Percentiles rank a stretch among this genome's conserved stretches.
These are phyloP conservation scores for Viola odorata DNA, from an alignment of 345 rosid genomes.

Conservation along the genomic window DNA sequence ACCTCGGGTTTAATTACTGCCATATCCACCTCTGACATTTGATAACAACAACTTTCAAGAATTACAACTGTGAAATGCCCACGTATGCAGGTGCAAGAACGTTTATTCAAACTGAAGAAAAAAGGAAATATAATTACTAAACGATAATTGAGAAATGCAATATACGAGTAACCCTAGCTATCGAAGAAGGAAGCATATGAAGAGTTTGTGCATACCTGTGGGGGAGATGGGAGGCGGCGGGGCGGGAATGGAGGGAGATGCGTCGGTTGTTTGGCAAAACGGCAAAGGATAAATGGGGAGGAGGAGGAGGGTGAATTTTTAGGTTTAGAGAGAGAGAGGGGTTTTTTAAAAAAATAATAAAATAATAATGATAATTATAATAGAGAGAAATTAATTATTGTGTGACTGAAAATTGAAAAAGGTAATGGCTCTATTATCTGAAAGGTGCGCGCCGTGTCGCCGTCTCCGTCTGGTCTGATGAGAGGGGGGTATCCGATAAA, in stretches of 20 bases:
- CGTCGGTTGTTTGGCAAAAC: neutral
- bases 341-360: neutral
- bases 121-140: neutral
- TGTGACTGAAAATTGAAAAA: too few species aligned
- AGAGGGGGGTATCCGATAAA: constrained; percentile 17
- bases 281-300: neutral
- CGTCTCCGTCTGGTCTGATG: constrained; percentile 21
- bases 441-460: constrained; percentile 24
- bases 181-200: neutral
- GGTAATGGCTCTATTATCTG: neutral
- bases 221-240: neutral
- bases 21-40: constrained; percentile 26
- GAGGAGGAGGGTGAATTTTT: neutral
- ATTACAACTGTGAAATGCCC: neutral
- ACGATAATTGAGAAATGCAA: neutral
- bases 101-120: neutral
- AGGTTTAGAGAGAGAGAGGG: neutral
- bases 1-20: constrained; percentile 29
- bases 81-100: neutral
- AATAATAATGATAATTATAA: too few species aligned
- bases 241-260: constrained; percentile 2
- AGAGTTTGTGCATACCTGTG: constrained; percentile 15
- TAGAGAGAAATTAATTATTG: neutral
- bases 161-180: neutral
- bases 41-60: neutral